Evolutionary conservation across 1,284 basidiomycete genomes (phyloP).

Genomic region (Tilletia walkeri): DNA sequence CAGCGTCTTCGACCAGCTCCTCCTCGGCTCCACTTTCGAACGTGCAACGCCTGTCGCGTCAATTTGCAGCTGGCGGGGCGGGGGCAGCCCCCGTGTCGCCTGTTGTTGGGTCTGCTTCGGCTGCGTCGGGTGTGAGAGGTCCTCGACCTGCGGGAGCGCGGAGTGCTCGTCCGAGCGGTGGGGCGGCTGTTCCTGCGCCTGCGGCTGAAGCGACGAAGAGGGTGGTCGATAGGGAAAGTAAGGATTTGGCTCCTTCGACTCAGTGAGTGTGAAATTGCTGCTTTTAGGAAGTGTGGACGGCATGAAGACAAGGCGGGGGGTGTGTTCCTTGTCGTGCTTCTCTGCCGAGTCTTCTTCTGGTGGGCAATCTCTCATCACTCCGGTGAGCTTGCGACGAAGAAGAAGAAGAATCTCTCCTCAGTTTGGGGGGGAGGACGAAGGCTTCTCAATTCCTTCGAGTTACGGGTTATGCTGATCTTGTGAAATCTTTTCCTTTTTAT

Average conservation of each 20-base stretch:
- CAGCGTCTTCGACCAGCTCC: background rate
- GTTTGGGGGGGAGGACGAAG: too few species aligned
- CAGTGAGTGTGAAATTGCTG: constrained; percentile 2
- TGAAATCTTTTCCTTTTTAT: too few species aligned
- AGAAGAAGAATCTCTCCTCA: too few species aligned
- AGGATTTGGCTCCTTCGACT: constrained; percentile 18
- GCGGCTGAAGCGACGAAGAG: background rate
- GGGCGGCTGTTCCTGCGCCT: background rate
- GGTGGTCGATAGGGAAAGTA: constrained; percentile 15
- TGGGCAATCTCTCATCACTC: too few species aligned
- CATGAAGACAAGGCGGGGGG: background rate
- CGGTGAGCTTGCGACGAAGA: too few species aligned
- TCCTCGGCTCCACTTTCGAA: constrained; percentile 33
- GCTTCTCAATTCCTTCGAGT: too few species aligned
- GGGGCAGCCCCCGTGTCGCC: constrained; percentile 4
- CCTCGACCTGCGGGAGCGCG: constrained; percentile 22
- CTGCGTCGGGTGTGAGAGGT: constrained; percentile 8
- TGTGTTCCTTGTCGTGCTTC: too few species aligned
- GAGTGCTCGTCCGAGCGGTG: constrained; percentile 9
- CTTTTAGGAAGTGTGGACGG: too few species aligned
- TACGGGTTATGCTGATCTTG: too few species aligned
- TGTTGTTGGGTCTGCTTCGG: too few species aligned
- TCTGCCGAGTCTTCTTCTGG: too few species aligned
- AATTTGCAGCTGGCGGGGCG: constrained; percentile 27
- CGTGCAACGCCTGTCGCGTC: constrained; percentile 40